These are phyloP conservation scores for Globisporangium mamillatum DNA, from an alignment of 352 stramenopile genomes.

Conservation along the genomic window DNA sequence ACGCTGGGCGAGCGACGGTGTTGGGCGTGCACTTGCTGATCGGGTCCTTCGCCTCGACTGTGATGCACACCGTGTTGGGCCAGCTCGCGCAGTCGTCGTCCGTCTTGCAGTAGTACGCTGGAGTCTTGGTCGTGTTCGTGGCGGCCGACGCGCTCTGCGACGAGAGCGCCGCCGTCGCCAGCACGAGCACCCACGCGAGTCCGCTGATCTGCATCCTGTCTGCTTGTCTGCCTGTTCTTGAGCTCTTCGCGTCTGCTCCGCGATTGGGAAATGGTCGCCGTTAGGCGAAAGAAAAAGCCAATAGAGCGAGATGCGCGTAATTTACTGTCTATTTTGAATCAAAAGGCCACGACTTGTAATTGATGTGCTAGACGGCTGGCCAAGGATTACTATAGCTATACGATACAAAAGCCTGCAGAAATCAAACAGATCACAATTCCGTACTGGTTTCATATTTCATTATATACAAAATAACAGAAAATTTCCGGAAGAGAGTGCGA, in stretches of 20 bases:
- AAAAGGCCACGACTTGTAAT: background rate
- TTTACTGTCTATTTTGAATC: background rate
- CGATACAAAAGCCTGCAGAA: too few relatives aligned
- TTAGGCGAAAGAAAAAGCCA: background rate
- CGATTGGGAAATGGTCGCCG: background rate
- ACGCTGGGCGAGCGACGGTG: slow-evolving; percentile 63
- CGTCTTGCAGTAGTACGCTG: slow-evolving; percentile 56
- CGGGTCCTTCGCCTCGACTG: slow-evolving; percentile 68
- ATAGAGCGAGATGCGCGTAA: slow-evolving; percentile 3
- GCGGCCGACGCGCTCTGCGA: slow-evolving; percentile 7
- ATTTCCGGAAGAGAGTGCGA: background rate
- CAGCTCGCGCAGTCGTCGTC: slow-evolving; percentile 71
- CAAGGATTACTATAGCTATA: background rate
- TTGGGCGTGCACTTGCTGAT: slow-evolving; percentile 84
- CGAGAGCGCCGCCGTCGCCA: slow-evolving; percentile 14
- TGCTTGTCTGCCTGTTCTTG: background rate
- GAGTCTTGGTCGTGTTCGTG: slow-evolving; percentile 9
- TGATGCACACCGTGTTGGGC: slow-evolving; percentile 72
- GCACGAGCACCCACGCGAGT: slow-evolving; percentile 16
- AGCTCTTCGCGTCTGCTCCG: background rate
- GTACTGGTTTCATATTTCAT: background rate
- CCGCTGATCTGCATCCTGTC: slow-evolving; percentile 12
- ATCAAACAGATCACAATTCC: background rate
- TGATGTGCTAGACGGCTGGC: too few relatives aligned
- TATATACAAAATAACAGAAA: background rate